Conservation (phyloP, 495 filamentous ascomycete genomes). For the Geopyxis carbonaria region DNA sequence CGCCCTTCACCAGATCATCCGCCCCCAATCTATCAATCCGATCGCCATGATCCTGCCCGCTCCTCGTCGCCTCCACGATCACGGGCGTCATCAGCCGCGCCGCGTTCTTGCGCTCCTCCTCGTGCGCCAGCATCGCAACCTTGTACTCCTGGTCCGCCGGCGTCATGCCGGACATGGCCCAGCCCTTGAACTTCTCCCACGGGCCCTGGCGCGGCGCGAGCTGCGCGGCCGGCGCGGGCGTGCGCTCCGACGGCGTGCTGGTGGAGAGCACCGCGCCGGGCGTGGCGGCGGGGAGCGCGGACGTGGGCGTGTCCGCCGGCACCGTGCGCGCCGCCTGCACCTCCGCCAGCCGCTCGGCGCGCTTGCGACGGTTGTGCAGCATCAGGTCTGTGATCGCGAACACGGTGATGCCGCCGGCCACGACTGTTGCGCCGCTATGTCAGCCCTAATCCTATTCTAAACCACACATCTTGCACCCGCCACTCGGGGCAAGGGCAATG, state of each 20-base stretch:
- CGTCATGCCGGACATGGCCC: constrained; percentile 28
- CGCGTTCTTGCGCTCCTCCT: neutral
- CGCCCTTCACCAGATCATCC: constrained; percentile 13
- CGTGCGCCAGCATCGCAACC: constrained; percentile 1
- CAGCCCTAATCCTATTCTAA: constrained; percentile 7
- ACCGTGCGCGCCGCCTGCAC: constrained; percentile 10
- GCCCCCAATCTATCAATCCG: constrained; percentile 5
- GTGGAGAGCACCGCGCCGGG: constrained; percentile 21
- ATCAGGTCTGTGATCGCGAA: constrained; percentile 79
- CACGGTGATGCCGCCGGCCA: constrained; percentile 54
- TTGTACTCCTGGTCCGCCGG: constrained; percentile 18
- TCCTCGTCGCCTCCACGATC: constrained; percentile 1
- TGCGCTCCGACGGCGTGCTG: constrained; percentile 5
- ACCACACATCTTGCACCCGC: neutral
- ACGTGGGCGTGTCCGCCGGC: constrained; percentile 10
- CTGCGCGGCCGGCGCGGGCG: constrained; percentile 23
- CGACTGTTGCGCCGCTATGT: constrained; percentile 31
- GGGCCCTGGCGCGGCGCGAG: constrained; percentile 9
- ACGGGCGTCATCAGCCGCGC: neutral
- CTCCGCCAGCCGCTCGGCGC: constrained; percentile 15
- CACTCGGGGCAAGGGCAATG: neutral
- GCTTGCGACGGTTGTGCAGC: constrained; percentile 59
- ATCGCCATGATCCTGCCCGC: constrained; percentile 5
- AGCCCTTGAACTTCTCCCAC: constrained; percentile 14
- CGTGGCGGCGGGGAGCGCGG: constrained; percentile 28